Conservation (phyloP, 106 monocot genomes). For the Narthecium ossifragum region DNA sequence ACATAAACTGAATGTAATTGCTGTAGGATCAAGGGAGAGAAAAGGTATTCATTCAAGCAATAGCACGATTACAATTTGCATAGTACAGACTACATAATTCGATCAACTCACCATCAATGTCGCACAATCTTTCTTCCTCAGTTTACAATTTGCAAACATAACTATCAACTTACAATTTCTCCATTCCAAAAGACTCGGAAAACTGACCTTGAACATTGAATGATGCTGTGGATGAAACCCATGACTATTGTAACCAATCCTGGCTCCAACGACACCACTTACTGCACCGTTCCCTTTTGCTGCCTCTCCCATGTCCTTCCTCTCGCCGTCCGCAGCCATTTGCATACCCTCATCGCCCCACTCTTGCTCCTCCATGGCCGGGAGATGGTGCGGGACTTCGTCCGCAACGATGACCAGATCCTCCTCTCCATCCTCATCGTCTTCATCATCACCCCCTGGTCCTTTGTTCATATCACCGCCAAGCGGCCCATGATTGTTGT, state of each 20-base stretch:
- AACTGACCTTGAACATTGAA: conserved; percentile 93
- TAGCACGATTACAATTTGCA: not conserved
- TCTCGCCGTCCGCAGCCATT: conserved; percentile 52
- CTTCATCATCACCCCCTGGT: conserved; percentile 33
- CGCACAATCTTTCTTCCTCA: too few relatives aligned
- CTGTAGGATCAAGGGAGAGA: too few relatives aligned
- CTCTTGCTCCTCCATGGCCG: conserved; percentile 56
- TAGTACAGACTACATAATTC: too few relatives aligned
- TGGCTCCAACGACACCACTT: conserved; percentile 17
- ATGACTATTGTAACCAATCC: conserved; percentile 50
- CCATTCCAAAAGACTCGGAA: conserved; percentile 3
- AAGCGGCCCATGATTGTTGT: conserved; percentile 18
- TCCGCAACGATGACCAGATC: conserved; percentile 44
- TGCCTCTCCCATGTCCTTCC: conserved; percentile 47
- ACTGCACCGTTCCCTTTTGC: conserved; percentile 23
- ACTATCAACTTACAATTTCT: conserved; percentile 1
- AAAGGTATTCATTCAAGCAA: not conserved
- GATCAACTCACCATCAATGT: too few relatives aligned
- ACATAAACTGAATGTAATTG: too few relatives aligned
- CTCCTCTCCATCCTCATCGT: conserved; percentile 67
- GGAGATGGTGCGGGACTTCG: conserved; percentile 34
- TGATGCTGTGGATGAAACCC: conserved; percentile 80
- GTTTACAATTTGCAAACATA: not conserved
- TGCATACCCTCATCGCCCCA: conserved; percentile 58
- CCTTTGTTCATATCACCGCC: conserved; percentile 16